Percentiles rank a stretch among this genome's conserved stretches.
phyloP scores from a whole-genome alignment of 164 flowering plant genomes.

The Magnolia sinica region DNA sequence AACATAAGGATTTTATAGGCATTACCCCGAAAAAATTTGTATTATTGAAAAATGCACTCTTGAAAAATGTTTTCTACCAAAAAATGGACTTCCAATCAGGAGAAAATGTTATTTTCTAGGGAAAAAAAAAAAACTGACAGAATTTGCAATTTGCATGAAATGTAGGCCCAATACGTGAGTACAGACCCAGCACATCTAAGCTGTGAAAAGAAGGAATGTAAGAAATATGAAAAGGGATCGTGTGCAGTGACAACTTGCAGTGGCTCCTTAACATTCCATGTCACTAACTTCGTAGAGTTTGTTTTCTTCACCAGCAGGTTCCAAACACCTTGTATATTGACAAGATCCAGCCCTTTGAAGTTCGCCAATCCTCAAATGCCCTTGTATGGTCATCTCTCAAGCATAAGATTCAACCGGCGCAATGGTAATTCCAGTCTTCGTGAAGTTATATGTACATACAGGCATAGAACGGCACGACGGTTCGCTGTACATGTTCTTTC shows the following conservation, averaged over 20 bases:
- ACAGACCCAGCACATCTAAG: conserved; percentile 54
- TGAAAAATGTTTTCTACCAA: too few relatives aligned
- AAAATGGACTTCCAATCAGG: too few relatives aligned
- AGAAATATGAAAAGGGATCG: conserved; percentile 22
- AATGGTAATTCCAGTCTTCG: conserved; percentile 38
- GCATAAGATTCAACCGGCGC: conserved; percentile 60
- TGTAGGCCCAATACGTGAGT: conserved; percentile 57
- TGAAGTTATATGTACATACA: not conserved
- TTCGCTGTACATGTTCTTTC: too few relatives aligned
- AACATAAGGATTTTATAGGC: too few relatives aligned
- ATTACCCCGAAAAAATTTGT: too few relatives aligned
- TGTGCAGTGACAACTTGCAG: conserved; percentile 50
- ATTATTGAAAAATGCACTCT: too few relatives aligned
- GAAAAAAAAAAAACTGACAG: not conserved
- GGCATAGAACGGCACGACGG: too few relatives aligned
- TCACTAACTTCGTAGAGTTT: conserved; percentile 70
- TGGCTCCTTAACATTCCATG: conserved; percentile 59
- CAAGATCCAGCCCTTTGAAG: conserved; percentile 32
- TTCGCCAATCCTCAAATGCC: conserved; percentile 64
- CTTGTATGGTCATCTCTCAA: conserved; percentile 63
- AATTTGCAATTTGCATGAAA: not conserved
- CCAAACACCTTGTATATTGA: conserved; percentile 50
- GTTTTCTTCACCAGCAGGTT: conserved; percentile 70
- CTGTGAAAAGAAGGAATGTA: conserved; percentile 58
- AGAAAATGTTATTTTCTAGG: too few relatives aligned